Evolutionary conservation across 2,329 filamentous ascomycete genomes (phyloP), one percentile per base, ranked within the genome.

Genomic region (Sporothrix inflata): DNA sequence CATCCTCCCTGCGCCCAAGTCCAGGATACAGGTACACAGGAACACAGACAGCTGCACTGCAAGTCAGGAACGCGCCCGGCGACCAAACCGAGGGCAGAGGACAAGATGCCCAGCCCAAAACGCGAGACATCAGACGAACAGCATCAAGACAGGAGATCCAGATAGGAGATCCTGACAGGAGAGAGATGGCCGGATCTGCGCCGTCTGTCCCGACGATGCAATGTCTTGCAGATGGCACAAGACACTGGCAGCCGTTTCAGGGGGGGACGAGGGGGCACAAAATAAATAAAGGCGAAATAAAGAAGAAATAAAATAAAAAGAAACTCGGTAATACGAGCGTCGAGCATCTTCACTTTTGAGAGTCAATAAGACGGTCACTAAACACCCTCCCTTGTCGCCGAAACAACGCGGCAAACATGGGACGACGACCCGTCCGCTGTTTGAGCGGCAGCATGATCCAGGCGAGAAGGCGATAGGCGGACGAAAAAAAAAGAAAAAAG

Each of bases 351-450:
- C 14, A 30, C 24, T 30, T 21, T 63, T 42, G n/a, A 42, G 7
- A 19, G 24, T 16, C n/a, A 16, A n/a, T n/a, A 12, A 30, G 7
- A 2, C n/a, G 47, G 8, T 16, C 55, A 38, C 30, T 16, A 12
- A 27, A 42, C 5, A 27, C 5, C 1, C 38, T 27, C 38, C 19
- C 11, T 40, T 5, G 38, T 27, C 38, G 34, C 60, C 51, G 57
- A 24, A 63, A 63, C 57, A 63, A 63, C 24, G 19, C 55, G 61
- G 61, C 42, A 49, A 47, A 65, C 45, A 65, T 71, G 70, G 70
- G 47, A 66, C 47, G 70, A 71, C 40, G 24, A 47, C 34, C 70
- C 60, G 42, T 30, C 53, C 21, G 38, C 40, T 27, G 69, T 71
- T 71, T 71, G 69, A 71, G 57, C 57, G 24, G 30, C 69, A n/a